Conservation (phyloP, 345 rosid genomes). For the Cardamine chenopodiifolia region DNA sequence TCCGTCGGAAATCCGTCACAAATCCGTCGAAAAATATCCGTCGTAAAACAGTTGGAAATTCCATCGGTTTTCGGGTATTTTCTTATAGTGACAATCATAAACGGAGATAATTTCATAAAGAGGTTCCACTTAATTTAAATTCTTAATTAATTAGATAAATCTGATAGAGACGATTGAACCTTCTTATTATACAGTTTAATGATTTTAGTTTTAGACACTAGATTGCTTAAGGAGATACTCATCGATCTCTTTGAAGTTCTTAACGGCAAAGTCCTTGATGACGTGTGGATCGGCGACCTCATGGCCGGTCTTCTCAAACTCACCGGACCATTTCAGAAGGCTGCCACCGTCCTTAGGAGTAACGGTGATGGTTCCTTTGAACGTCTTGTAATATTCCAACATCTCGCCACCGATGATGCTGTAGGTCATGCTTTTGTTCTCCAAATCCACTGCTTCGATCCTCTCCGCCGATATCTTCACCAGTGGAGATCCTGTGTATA, state of each 20-base stretch:
- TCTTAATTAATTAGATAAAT: background rate
- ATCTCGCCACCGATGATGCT: conserved; percentile 78
- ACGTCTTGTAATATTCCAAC: conserved; percentile 70
- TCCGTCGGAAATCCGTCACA: no score
- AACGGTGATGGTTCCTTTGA: conserved; percentile 58
- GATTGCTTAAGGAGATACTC: conserved; percentile 52
- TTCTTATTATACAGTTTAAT: background rate
- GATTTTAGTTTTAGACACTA: background rate
- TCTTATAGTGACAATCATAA: no score
- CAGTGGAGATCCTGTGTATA: conserved; percentile 61
- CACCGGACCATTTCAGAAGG: conserved; percentile 75
- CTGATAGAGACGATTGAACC: conserved; percentile 4
- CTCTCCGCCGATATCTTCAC: conserved; percentile 72
- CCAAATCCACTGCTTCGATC: conserved; percentile 70
- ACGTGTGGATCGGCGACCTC: conserved; percentile 69
- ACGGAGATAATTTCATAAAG: conserved; percentile 3
- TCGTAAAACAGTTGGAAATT: no score
- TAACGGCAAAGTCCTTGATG: conserved; percentile 73
- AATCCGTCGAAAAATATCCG: no score
- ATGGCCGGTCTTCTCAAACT: conserved; percentile 70
- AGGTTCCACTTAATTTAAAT: conserved; percentile 27
- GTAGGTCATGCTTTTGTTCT: conserved; percentile 53
- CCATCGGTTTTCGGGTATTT: no score
- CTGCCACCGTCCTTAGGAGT: conserved; percentile 75
- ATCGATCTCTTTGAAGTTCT: conserved; percentile 80